Evolutionary conservation across 2,329 filamentous ascomycete species (phyloP), one percentile per base, ranked within the genome.

Genomic region (Fusarium globosum): DNA sequence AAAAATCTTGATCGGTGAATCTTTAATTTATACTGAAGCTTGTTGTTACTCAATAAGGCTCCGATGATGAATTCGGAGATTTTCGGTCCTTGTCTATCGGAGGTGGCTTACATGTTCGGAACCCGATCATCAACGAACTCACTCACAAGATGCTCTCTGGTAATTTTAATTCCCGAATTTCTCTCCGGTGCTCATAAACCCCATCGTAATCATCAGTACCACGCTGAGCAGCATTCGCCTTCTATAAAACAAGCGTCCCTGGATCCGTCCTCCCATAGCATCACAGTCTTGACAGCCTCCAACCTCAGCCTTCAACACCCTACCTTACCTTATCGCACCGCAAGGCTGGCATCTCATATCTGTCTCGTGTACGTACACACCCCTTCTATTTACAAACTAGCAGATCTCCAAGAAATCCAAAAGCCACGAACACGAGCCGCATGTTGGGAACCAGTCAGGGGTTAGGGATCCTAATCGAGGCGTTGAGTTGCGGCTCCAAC

Each of bases 381-480:
- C 68, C 68, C 49, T 68, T 39, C 33, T 45, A 28, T 8, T 41
- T 28, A 30, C 41, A 60, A 55, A 20, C 46, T 69, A 65, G 57
- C 53, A 60, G 20, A 51, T 65, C 59, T 71, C 63, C 64, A 65
- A 65, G 62, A 55, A 45, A 38, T n/a, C 20, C 42, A 61, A 73
- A 73, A 73, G 71, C 71, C 71, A 74, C 71, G 74, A 51, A 46
- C 41, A 69, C 56, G 61, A 74, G 63, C 65, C 68, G 59, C 68
- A 63, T 76, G 75, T 77, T 77, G 75, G 68, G 75, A 71, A 58
- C 69, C 72, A 75, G 63, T 75, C 67, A 75, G 67, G 71, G 67
- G 60, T 63, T 20, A 61, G 51, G 39, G 51, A 48, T 60, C 41
- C 8, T 46, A 49, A 71, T 53, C 21, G 39, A 49, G 66, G 63